Percentiles rank a stretch among this genome's conserved stretches.
These are phyloP conservation scores for Fusarium tricinctum DNA, from an alignment of 2,329 filamentous ascomycete genomes.

Conservation along the genomic window DNA sequence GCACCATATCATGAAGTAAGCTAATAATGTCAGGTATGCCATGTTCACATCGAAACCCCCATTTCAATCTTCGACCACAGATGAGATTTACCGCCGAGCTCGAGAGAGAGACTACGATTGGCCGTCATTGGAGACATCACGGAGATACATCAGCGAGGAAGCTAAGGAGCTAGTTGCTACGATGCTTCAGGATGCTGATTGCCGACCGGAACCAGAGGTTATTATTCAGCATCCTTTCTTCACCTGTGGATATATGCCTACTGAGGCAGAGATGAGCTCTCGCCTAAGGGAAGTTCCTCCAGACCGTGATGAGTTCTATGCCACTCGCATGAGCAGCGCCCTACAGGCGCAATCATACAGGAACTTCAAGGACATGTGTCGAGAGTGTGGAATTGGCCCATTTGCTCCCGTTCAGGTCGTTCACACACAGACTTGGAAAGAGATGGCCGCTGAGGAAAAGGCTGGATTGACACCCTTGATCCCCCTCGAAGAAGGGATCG, in stretches of 20 bases:
- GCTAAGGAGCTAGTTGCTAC: constrained; percentile 83
- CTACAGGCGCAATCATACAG: constrained; percentile 62
- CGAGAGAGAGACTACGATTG: constrained; percentile 82
- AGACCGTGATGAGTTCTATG: constrained; percentile 70
- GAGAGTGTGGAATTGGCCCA: constrained; percentile 70
- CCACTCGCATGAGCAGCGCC: constrained; percentile 61
- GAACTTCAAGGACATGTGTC: constrained; percentile 70
- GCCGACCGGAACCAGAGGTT: constrained; percentile 79
- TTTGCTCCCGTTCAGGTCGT: constrained; percentile 63
- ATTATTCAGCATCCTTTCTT: constrained; percentile 88
- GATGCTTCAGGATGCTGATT: constrained; percentile 81
- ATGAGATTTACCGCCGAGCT: constrained; percentile 84
- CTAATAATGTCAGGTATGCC: constrained; percentile 75
- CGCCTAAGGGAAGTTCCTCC: constrained; percentile 71
- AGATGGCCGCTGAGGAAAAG: constrained; percentile 77
- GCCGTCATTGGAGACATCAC: constrained; percentile 75
- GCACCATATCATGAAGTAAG: neutral
- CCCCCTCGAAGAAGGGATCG: constrained; percentile 71
- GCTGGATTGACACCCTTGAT: constrained; percentile 74
- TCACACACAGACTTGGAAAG: constrained; percentile 72
- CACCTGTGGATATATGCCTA: constrained; percentile 79
- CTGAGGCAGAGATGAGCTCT: constrained; percentile 69
- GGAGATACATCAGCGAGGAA: constrained; percentile 79
- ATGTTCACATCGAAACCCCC: constrained; percentile 97
- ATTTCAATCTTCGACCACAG: constrained; percentile 91